Evolutionary conservation across 1,284 basidiomycete genomes (phyloP).

Genomic region (Veloporphyrellus conicus): DNA sequence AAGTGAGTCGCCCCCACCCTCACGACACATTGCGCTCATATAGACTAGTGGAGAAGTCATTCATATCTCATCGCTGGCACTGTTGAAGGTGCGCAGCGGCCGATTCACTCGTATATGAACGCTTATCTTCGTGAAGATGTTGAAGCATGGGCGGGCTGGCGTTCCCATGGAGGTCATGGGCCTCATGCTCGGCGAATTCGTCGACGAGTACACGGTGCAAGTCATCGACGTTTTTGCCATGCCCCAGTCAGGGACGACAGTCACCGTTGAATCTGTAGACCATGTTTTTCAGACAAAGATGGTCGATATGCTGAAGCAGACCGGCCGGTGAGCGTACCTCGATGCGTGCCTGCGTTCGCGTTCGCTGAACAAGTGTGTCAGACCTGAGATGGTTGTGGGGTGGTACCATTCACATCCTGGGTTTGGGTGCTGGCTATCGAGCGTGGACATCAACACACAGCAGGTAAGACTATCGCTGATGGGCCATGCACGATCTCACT

Average conservation of each 20-base stretch:
- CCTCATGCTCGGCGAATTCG: conserved; percentile 97
- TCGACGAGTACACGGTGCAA: conserved; percentile 97
- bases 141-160: conserved; percentile 98
- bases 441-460: conserved; percentile 99
- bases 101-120: background rate
- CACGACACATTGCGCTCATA: conserved; percentile 9
- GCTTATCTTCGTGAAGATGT: conserved; percentile 65
- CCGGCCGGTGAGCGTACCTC: conserved; percentile 66
- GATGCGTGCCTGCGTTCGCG: background rate
- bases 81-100: conserved; percentile 71
- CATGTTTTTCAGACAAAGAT: conserved; percentile 99
- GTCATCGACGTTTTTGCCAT: conserved; percentile 99
- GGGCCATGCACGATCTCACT: conserved; percentile 8
- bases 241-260: conserved; percentile 98
- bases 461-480: conserved; percentile 54
- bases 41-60: conserved; percentile 85
- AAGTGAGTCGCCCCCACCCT: conserved; percentile 47
- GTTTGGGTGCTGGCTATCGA: conserved; percentile 98
- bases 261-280: conserved; percentile 98
- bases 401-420: conserved; percentile 99
- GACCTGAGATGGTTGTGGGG: conserved; percentile 97
- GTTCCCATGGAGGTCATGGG: conserved; percentile 99
- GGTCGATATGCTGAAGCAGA: conserved; percentile 99
- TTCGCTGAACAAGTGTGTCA: conserved; percentile 31
- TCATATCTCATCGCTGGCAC: conserved; percentile 90